phyloP scores from a whole-genome alignment of 1,284 basidiomycete genomes.

The Trichosporon asahii region DNA sequence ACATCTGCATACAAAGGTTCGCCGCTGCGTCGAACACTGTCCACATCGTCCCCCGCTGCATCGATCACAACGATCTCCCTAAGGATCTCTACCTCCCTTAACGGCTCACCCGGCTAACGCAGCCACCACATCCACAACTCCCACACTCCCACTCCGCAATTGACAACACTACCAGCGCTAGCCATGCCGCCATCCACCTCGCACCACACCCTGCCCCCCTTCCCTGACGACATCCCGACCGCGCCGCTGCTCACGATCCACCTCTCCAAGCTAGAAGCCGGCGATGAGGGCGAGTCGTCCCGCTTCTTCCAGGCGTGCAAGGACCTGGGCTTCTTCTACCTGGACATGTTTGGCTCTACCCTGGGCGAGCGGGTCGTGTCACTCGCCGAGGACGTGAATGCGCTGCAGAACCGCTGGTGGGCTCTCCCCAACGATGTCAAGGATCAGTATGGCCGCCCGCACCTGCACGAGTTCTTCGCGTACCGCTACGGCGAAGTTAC shows the following conservation, averaged over 20 bases:
- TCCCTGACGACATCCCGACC: conserved; percentile 25
- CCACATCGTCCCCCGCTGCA: too few relatives aligned
- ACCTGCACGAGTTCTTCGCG: conserved; percentile 31
- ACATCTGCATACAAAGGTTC: background rate
- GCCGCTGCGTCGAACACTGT: background rate
- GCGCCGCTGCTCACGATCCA: conserved; percentile 33
- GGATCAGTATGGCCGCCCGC: conserved; percentile 27
- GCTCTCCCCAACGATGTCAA: conserved; percentile 29
- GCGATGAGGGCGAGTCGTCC: conserved; percentile 21
- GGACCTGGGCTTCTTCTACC: conserved; percentile 39
- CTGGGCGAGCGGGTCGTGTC: conserved; percentile 29
- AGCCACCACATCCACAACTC: background rate
- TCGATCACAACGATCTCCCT: background rate
- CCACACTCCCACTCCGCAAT: background rate
- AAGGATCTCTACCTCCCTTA: too few relatives aligned
- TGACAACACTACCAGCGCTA: background rate
- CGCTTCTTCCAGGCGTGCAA: conserved; percentile 30
- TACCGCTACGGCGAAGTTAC: conserved; percentile 25
- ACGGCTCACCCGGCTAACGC: background rate
- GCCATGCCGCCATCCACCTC: conserved; percentile 22
- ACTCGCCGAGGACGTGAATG: conserved; percentile 28
- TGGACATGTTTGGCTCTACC: conserved; percentile 28
- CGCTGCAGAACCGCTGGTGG: conserved; percentile 30
- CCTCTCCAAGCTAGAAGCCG: conserved; percentile 25
- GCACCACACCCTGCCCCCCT: conserved; percentile 28